A percentile compares a stretch with the other conserved stretches of the same genome.
Conservation (phyloP, 768 basidiomycete species). For the Chiua virens region DNA sequence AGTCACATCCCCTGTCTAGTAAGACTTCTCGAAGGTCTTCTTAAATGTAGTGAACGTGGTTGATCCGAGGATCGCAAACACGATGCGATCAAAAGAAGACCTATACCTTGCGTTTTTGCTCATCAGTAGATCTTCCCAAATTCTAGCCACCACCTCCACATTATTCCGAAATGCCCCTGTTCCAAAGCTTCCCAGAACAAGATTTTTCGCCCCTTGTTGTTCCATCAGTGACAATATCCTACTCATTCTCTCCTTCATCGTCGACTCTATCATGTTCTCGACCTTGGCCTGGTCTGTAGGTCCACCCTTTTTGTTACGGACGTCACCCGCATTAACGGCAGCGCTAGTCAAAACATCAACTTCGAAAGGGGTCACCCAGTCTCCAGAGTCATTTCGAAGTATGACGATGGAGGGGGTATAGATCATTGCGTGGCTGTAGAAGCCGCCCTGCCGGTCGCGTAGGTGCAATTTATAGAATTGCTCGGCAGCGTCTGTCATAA, state of each 20-base stretch:
- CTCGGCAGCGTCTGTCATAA: constrained; percentile 52
- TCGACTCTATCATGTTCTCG: constrained; percentile 42
- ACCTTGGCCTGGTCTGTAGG: constrained; percentile 17
- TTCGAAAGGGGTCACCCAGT: constrained; percentile 53
- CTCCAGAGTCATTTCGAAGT: constrained; percentile 63
- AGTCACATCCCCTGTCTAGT: too few relatives aligned
- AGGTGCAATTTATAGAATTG: constrained; percentile 65
- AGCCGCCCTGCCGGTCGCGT: constrained; percentile 47
- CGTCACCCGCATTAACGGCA: constrained; percentile 70
- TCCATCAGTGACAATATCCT: constrained; percentile 67
- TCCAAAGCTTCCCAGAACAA: constrained; percentile 76
- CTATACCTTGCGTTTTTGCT: constrained; percentile 52
- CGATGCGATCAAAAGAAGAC: constrained; percentile 56
- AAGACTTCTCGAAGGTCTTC: constrained; percentile 30
- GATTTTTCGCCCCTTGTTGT: constrained; percentile 51
- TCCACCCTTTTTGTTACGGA: constrained; percentile 29
- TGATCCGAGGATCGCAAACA: constrained; percentile 65
- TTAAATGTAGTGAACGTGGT: constrained; percentile 47
- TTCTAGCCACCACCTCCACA: constrained; percentile 53
- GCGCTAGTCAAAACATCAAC: constrained; percentile 70
- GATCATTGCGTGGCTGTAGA: constrained; percentile 78
- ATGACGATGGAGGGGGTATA: constrained; percentile 64
- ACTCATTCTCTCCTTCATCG: constrained; percentile 72
- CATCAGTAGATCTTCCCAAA: constrained; percentile 64
- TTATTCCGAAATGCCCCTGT: constrained; percentile 76